Evolutionary conservation across 495 filamentous ascomycete genomes (phyloP).

Genomic region (Lophiotrema nucula): DNA sequence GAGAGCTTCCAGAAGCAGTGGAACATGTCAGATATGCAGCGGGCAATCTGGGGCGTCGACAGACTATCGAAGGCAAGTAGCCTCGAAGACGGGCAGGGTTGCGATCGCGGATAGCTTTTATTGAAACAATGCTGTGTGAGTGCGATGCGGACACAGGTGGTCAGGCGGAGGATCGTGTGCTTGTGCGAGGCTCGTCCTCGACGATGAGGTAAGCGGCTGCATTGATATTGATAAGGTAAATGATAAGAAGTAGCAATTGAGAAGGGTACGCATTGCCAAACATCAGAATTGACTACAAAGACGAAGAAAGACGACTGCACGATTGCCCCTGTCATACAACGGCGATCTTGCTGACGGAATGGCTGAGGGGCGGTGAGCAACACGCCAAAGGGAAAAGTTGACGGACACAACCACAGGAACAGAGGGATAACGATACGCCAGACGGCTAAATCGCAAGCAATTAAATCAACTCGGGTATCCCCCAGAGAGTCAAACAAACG

Average conservation of each 20-base stretch:
- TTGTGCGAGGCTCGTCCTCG: too few relatives aligned
- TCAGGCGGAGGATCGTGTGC: too few relatives aligned
- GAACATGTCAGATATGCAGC: conserved; percentile 16
- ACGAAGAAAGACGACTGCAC: not conserved
- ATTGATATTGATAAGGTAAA: too few relatives aligned
- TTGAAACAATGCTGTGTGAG: too few relatives aligned
- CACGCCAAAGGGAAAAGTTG: not conserved
- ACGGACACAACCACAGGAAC: not conserved
- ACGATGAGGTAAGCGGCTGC: too few relatives aligned
- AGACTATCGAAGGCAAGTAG: too few relatives aligned
- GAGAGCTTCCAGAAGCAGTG: not conserved
- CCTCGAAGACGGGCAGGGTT: too few relatives aligned
- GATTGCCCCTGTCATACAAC: not conserved
- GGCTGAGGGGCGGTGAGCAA: not conserved
- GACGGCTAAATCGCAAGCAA: conserved; percentile 1
- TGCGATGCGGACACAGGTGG: not conserved
- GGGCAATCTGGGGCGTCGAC: too few relatives aligned
- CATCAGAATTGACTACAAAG: not conserved
- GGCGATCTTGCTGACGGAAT: conserved; percentile 17
- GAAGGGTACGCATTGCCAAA: too few relatives aligned
- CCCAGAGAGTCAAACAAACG: conserved; percentile 16
- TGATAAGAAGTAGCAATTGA: too few relatives aligned
- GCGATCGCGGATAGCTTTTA: too few relatives aligned
- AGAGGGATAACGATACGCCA: not conserved
- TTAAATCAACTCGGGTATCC: conserved; percentile 30